These are phyloP conservation scores for Lodderomyces orthopsilosis DNA, from an alignment of 1,139 yeast species.

Conservation along the genomic window DNA sequence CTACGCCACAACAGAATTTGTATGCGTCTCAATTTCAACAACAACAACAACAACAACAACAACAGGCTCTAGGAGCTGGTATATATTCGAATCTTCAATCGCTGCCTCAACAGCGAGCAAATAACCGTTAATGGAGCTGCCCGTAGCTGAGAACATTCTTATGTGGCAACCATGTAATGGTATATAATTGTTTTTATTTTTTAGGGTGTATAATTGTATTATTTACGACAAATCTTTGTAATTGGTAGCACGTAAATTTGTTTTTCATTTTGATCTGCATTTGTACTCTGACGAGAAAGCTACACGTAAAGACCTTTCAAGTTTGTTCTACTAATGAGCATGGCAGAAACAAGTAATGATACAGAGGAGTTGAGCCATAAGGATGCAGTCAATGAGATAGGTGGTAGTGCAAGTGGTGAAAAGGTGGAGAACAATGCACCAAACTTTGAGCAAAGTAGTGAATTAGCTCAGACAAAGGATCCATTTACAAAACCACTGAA, in stretches of 20 bases:
- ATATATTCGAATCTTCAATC: slow-evolving; percentile 5
- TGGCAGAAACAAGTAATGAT: background rate
- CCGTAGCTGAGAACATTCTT: no score
- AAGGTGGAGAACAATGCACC: background rate
- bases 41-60: slow-evolving; percentile 7
- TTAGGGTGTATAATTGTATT: no score
- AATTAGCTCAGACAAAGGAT: background rate
- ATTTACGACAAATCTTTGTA: background rate
- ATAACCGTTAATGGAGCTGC: background rate
- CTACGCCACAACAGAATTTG: slow-evolving; percentile 3
- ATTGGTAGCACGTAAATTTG: background rate
- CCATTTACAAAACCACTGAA: slow-evolving; percentile 11
- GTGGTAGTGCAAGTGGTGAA: background rate
- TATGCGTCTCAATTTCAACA: slow-evolving; percentile 6
- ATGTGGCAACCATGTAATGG: no score
- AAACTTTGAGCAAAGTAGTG: background rate
- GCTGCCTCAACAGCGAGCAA: slow-evolving; percentile 7
- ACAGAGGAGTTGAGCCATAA: background rate
- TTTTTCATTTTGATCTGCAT: background rate
- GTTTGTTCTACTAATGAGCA: background rate
- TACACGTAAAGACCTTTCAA: background rate
- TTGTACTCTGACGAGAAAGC: background rate
- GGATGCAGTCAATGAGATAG: background rate
- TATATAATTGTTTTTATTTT: background rate
- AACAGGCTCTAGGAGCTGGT: background rate